A percentile compares a stretch with the other conserved stretches of the same genome.
These are phyloP conservation scores for Tolypocladium tundrense DNA, from an alignment of 2,329 filamentous ascomycete genomes.

Conservation along the genomic window DNA sequence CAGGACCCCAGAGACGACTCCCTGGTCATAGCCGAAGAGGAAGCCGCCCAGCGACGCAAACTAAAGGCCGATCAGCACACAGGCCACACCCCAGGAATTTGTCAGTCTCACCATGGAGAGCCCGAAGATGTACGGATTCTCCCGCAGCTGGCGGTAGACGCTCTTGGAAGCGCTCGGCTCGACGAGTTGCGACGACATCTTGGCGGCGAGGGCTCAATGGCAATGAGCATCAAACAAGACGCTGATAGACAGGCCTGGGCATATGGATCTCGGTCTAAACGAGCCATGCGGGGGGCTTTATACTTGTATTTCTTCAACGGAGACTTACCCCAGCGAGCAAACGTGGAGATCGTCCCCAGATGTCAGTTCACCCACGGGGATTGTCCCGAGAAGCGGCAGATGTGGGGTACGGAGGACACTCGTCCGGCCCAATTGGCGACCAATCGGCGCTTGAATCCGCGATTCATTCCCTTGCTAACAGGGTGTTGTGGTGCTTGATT, in stretches of 20 bases:
- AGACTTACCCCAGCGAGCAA: neutral
- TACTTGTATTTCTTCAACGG: neutral
- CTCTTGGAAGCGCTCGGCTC: neutral
- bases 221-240: neutral
- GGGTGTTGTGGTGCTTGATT: neutral
- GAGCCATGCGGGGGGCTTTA: neutral
- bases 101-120: constrained; percentile 14
- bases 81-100: no score
- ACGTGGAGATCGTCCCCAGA: neutral
- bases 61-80: constrained; percentile 1
- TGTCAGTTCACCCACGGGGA: neutral
- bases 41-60: constrained; percentile 29
- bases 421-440: neutral
- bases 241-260: neutral
- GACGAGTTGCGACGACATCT: neutral
- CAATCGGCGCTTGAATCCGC: neutral
- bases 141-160: constrained; percentile 10
- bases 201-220: neutral
- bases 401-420: neutral
- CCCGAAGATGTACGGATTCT: constrained; percentile 30
- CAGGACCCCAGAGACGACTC: constrained; percentile 35
- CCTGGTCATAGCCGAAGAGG: constrained; percentile 39
- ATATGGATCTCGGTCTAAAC: neutral
- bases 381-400: neutral
- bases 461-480: neutral